Conservation (phyloP, 2,329 filamentous ascomycete species). For the Fusarium austroafricanum region DNA sequence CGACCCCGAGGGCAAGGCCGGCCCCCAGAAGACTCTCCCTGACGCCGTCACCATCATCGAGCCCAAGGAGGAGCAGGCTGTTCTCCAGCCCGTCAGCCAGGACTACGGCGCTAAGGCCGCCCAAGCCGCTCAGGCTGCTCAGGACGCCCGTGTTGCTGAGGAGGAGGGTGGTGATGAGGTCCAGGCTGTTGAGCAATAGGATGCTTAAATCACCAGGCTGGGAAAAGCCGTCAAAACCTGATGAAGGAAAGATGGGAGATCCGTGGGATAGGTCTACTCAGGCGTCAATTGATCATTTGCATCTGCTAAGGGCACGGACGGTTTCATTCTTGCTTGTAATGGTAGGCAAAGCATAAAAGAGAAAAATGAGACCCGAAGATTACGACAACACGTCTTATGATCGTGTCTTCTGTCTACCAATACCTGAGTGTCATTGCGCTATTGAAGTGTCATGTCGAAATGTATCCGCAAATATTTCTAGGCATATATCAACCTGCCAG, state of each 20-base stretch:
- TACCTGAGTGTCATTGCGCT: not conserved
- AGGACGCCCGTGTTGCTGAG: conserved; percentile 69
- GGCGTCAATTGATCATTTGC: conserved; percentile 58
- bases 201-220: conserved; percentile 36
- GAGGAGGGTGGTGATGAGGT: conserved; percentile 69
- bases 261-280: conserved; percentile 51
- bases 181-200: conserved; percentile 59
- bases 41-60: conserved; percentile 99
- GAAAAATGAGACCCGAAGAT: conserved; percentile 52
- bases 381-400: conserved; percentile 44
- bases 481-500: too few species aligned
- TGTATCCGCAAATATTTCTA: not conserved
- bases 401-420: conserved; percentile 45
- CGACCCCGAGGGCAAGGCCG: conserved; percentile 99
- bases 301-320: conserved; percentile 55
- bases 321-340: conserved; percentile 55
- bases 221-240: conserved; percentile 42
- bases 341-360: conserved; percentile 52
- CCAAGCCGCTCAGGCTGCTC: conserved; percentile 71
- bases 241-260: conserved; percentile 42
- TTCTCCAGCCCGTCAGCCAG: conserved; percentile 95
- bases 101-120: conserved; percentile 97
- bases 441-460: not conserved
- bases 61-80: conserved; percentile 98
- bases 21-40: conserved; percentile 95